Conservation (phyloP, 495 filamentous ascomycete genomes). For the Neurospora sp. region DNA sequence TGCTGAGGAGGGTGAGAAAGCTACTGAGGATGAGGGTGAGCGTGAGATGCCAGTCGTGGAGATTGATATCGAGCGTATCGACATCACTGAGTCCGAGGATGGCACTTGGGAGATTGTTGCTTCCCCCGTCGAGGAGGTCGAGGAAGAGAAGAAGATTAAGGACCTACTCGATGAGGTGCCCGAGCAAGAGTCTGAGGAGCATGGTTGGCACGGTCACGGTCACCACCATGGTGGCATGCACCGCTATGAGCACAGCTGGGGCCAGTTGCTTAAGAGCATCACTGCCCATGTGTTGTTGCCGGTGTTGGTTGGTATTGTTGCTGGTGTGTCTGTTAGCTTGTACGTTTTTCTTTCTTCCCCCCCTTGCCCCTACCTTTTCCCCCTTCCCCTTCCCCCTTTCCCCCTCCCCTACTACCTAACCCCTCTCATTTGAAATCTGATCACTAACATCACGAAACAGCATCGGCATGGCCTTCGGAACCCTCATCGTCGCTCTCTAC, state of each 20-base stretch:
- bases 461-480: constrained; percentile 42
- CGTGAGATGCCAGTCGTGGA: not conserved
- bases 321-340: constrained; percentile 43
- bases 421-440: too few relatives aligned
- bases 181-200: not conserved
- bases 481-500: constrained; percentile 36
- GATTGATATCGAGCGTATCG: not conserved
- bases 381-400: too few relatives aligned
- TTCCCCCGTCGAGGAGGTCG: not conserved
- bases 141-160: not conserved
- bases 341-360: too few relatives aligned
- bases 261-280: constrained; percentile 34
- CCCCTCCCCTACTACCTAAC: too few relatives aligned
- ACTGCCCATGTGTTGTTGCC: constrained; percentile 41
- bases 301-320: constrained; percentile 39
- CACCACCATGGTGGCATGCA: constrained; percentile 8
- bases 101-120: not conserved
- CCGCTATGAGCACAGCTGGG: constrained; percentile 26
- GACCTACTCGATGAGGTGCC: not conserved
- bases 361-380: too few relatives aligned
- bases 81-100: not conserved
- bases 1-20: not conserved
- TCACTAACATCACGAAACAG: constrained; percentile 10
- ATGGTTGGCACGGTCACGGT: constrained; percentile 7
- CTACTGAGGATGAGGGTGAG: not conserved